These are phyloP conservation scores for Astragalus membranaceus DNA, from an alignment of 306 rosid species.

Conservation along the genomic window DNA sequence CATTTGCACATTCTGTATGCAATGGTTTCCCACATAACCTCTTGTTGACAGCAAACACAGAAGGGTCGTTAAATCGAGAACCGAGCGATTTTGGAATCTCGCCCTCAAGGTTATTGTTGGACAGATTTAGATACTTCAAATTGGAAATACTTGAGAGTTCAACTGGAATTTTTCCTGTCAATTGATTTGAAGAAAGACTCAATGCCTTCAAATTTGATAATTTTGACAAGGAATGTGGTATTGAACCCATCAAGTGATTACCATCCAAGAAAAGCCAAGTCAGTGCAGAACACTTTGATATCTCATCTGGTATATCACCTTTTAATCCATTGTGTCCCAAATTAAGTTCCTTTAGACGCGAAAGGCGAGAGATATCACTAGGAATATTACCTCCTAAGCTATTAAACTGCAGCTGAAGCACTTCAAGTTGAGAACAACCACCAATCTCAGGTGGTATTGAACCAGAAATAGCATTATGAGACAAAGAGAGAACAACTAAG, in stretches of 20 bases:
- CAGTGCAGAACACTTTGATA: slow-evolving; percentile 53
- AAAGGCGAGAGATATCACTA: slow-evolving; percentile 34
- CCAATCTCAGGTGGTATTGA: slow-evolving; percentile 51
- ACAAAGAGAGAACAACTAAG: slow-evolving; percentile 46
- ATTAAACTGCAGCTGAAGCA: slow-evolving; percentile 55
- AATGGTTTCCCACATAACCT: slow-evolving; percentile 65
- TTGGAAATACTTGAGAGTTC: slow-evolving; percentile 31
- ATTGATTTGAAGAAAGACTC: slow-evolving; percentile 56
- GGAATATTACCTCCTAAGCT: slow-evolving; percentile 42
- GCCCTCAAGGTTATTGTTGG: slow-evolving; percentile 56
- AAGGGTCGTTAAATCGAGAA: slow-evolving; percentile 40
- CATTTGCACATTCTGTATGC: slow-evolving; percentile 46
- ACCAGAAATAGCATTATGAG: slow-evolving; percentile 52
- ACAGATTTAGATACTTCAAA: slow-evolving; percentile 51
- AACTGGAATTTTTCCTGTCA: slow-evolving; percentile 52
- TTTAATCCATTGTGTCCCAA: slow-evolving; percentile 50
- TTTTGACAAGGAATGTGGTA: slow-evolving; percentile 52
- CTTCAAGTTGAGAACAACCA: slow-evolving; percentile 61
- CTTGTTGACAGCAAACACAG: slow-evolving; percentile 41
- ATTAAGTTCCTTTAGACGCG: slow-evolving; percentile 51
- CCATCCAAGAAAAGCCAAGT: slow-evolving; percentile 43
- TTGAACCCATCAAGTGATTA: slow-evolving; percentile 53
- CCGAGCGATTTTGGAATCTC: slow-evolving; percentile 57
- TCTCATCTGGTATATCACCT: slow-evolving; percentile 63
- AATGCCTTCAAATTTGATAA: slow-evolving; percentile 43